These are phyloP conservation scores for Knufia petricola DNA, from an alignment of 2,329 filamentous ascomycete species.

Conservation along the genomic window DNA sequence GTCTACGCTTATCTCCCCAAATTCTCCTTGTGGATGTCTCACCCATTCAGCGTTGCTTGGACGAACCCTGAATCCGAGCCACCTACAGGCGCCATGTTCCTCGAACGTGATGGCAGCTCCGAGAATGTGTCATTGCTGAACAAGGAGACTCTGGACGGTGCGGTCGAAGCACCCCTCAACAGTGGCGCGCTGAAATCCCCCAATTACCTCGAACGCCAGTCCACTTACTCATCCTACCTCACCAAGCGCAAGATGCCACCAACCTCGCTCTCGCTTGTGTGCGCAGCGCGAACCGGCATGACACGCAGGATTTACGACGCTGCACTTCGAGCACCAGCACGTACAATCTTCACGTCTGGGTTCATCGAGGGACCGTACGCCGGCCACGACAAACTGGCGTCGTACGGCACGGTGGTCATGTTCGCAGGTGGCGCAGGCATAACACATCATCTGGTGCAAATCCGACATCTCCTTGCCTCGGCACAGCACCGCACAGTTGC, in stretches of 20 bases:
- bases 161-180: conserved; percentile 5
- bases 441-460: conserved; percentile 54
- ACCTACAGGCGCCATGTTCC: conserved; percentile 13
- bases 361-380: conserved; percentile 56
- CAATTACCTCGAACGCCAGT: conserved; percentile 13
- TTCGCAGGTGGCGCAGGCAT: conserved; percentile 59
- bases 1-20: conserved; percentile 52
- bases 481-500: conserved; percentile 45
- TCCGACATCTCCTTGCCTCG: conserved; percentile 48
- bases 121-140: neutral
- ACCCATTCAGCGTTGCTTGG: conserved; percentile 42
- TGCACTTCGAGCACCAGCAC: conserved; percentile 40
- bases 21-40: conserved; percentile 39
- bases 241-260: conserved; percentile 27
- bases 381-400: conserved; percentile 48
- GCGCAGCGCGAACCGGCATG: conserved; percentile 54
- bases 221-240: conserved; percentile 22
- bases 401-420: conserved; percentile 56
- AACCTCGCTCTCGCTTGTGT: conserved; percentile 46
- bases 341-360: conserved; percentile 44
- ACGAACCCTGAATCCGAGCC: conserved; percentile 27
- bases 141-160: conserved; percentile 6
- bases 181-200: conserved; percentile 12
- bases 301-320: conserved; percentile 51
- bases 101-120: neutral